Conservation (phyloP, 2,329 filamentous ascomycete species). For the Phyllachora maydis region DNA sequence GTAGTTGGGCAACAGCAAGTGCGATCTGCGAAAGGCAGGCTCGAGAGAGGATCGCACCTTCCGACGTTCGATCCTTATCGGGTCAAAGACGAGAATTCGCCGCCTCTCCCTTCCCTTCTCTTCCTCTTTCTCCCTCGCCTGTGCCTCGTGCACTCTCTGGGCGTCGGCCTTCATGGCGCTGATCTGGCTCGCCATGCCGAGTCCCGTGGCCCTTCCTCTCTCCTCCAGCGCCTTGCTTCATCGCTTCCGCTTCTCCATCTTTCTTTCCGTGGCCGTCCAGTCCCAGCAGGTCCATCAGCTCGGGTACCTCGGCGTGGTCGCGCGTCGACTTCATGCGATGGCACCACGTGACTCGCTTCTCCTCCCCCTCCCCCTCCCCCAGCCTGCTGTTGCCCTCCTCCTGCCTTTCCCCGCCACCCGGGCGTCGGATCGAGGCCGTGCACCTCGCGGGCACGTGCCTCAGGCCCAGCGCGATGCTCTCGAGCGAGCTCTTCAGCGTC, state of each 20-base stretch:
- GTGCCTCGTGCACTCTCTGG: neutral
- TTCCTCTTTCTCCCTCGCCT: neutral
- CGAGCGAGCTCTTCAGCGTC: constrained; percentile 24
- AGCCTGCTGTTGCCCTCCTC: no score
- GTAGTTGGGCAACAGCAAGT: neutral
- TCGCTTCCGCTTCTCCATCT: constrained; percentile 17
- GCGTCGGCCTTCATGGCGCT: constrained; percentile 13
- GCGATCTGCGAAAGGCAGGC: neutral
- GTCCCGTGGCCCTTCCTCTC: constrained; percentile 32
- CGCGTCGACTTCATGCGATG: constrained; percentile 64
- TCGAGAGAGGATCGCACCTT: neutral
- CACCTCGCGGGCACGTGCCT: constrained; percentile 30
- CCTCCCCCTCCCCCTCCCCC: constrained; percentile 7
- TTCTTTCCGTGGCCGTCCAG: constrained; percentile 20
- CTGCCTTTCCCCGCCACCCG: constrained; percentile 1
- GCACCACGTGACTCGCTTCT: constrained; percentile 54
- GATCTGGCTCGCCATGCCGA: constrained; percentile 28
- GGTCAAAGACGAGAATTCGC: neutral
- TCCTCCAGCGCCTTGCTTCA: constrained; percentile 23
- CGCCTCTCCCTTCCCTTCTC: neutral
- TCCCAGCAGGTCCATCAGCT: constrained; percentile 42
- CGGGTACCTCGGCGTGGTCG: constrained; percentile 54
- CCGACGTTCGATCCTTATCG: neutral
- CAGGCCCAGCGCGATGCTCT: constrained; percentile 37
- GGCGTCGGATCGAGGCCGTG: constrained; percentile 23